Percentiles rank a stretch among this genome's conserved stretches.
Evolutionary conservation across 2,329 filamentous ascomycete species (phyloP).

Genomic region (Polychaeton citri): DNA sequence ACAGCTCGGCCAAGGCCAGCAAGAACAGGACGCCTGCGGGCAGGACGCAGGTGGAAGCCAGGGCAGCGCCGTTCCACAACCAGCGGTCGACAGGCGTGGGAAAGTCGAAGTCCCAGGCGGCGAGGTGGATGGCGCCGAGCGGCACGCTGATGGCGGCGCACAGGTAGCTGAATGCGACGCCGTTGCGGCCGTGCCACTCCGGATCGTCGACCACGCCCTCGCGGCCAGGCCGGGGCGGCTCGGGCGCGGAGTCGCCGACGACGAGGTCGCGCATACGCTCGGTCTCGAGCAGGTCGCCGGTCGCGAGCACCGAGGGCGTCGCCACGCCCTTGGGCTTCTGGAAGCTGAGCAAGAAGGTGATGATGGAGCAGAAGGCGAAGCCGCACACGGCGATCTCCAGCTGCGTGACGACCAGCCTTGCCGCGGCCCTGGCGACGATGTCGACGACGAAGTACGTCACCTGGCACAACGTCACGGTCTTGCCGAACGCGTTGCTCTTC

Average conservation of each 20-base stretch:
- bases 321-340: slow-evolving; percentile 4
- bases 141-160: neutral
- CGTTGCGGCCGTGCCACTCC: too few relatives aligned
- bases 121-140: slow-evolving; percentile 6
- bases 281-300: too few relatives aligned
- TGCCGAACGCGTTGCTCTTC: slow-evolving; percentile 25
- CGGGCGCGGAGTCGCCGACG: too few relatives aligned
- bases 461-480: slow-evolving; percentile 7
- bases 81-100: slow-evolving; percentile 4
- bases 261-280: too few relatives aligned
- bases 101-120: slow-evolving; percentile 7
- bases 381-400: slow-evolving; percentile 5
- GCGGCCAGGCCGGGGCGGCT: neutral
- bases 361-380: slow-evolving; percentile 3
- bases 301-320: neutral
- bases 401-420: slow-evolving; percentile 1
- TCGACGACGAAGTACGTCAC: slow-evolving; percentile 4
- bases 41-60: slow-evolving; percentile 1
- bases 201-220: too few relatives aligned
- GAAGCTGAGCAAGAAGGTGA: slow-evolving; percentile 2
- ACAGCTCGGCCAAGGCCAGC: too few relatives aligned
- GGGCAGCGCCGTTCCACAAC: slow-evolving; percentile 5
- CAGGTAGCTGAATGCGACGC: too few relatives aligned
- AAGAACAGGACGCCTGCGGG: neutral
- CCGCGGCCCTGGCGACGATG: slow-evolving; percentile 1